A percentile compares a stretch with the other conserved stretches of the same genome.
Evolutionary conservation across 495 filamentous ascomycete genomes (phyloP).

Genomic region (Penicillium arizonense): DNA sequence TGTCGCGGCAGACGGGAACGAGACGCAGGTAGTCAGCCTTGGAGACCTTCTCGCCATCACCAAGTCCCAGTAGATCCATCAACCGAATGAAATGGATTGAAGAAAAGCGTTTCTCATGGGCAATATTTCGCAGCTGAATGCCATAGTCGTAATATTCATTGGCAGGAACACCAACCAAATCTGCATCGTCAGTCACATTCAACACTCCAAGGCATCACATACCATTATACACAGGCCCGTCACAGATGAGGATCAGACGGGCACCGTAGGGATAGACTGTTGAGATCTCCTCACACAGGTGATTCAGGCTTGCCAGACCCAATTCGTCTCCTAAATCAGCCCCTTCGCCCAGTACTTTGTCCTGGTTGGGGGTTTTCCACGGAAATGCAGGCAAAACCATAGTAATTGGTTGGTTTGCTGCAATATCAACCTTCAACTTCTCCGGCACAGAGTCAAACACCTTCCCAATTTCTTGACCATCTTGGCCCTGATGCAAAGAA

Average conservation of each 20-base stretch:
- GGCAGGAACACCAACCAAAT: constrained; percentile 5
- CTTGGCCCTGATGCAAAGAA: neutral
- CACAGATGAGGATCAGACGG: constrained; percentile 7
- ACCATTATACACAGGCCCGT: constrained; percentile 8
- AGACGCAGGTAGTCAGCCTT: constrained; percentile 4
- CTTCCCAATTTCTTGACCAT: constrained; percentile 3
- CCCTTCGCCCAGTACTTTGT: constrained; percentile 4
- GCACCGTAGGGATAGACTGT: constrained; percentile 8
- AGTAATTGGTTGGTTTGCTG: constrained; percentile 1
- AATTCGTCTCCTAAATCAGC: constrained; percentile 2
- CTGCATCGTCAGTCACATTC: neutral
- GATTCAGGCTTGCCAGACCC: constrained; percentile 5
- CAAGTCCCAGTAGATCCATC: neutral
- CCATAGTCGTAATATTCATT: constrained; percentile 8
- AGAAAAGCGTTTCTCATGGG: neutral
- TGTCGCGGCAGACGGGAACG: constrained; percentile 3
- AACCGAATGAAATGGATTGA: constrained; percentile 3
- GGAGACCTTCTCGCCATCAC: constrained; percentile 3
- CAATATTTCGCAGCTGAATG: constrained; percentile 2
- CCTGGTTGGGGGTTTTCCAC: constrained; percentile 5
- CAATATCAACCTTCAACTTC: constrained; percentile 2
- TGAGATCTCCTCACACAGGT: constrained; percentile 7
- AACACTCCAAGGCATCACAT: neutral
- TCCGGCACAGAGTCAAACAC: constrained; percentile 2
- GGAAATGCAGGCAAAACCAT: constrained; percentile 9